These are phyloP conservation scores for Turnera subulata DNA, from an alignment of 345 rosid genomes.

Conservation along the genomic window DNA sequence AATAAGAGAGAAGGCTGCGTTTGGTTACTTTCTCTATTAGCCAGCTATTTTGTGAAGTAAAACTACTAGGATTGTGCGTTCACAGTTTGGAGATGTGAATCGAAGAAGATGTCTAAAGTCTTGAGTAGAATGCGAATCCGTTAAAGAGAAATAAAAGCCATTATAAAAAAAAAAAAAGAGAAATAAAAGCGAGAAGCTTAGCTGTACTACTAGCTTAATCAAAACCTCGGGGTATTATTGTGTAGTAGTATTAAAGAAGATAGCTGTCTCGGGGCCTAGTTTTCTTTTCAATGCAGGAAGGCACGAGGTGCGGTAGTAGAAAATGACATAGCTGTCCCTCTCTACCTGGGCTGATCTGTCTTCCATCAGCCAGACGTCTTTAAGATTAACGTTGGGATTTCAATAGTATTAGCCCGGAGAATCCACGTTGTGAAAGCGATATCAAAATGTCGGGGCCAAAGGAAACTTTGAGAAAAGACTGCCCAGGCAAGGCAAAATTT, in stretches of 20 bases:
- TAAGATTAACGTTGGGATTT: neutral
- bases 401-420: neutral
- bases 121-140: slow-evolving; percentile 3
- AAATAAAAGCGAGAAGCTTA: too few species aligned
- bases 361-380: neutral
- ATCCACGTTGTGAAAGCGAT: neutral
- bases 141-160: neutral
- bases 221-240: slow-evolving; percentile 11
- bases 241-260: neutral
- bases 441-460: neutral
- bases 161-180: neutral
- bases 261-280: slow-evolving; percentile 21
- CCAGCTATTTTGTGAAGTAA: slow-evolving; percentile 4
- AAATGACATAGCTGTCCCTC: slow-evolving; percentile 27
- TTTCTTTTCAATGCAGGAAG: slow-evolving; percentile 55
- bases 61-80: neutral
- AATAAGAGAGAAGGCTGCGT: slow-evolving; percentile 9
- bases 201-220: neutral
- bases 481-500: neutral
- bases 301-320: slow-evolving; percentile 32
- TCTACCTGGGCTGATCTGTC: slow-evolving; percentile 9
- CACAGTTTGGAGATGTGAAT: slow-evolving; percentile 5
- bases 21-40: neutral
- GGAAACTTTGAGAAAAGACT: slow-evolving; percentile 8
- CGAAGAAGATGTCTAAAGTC: slow-evolving; percentile 5